Base-by-base conservation (phyloP, 2,329 filamentous ascomycete genomes). In the Hysterium pulicare region DNA sequence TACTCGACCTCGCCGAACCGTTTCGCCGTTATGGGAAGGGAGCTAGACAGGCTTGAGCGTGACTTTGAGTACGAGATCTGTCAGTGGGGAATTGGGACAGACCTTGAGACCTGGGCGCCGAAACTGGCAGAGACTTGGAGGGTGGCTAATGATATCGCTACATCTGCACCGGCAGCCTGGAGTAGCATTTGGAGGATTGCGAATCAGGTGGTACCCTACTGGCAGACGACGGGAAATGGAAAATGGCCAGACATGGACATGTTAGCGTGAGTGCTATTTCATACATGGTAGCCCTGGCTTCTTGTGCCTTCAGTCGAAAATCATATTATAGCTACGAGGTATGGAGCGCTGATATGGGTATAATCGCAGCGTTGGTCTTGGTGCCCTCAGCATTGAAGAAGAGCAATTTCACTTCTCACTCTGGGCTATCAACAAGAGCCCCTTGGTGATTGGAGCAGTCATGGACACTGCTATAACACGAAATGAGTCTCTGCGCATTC, bases 371-470 rank as follows among this genome's bases (percentile, higher is more conserved):
- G 50, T 73, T 16, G 69, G 70, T 2, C 64, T 62, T 10, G 57
- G 61, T n/a, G 58, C 53, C 6, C 66, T 71, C 3, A 59, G 56
- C 0, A 45, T 48, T 21, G 56, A 61, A 32, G 58, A 73, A 51
- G 66, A 72, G 51, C 62, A 66, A 40, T 68, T 69, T 17, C 71
- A 74, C 47, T 71, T 73, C 36, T 58, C 70, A 17, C 68, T 73
- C 51, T 74, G 70, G 70, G 67, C 71, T 1, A 69, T 71, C 37
- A 64, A 72, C 35, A 73, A 73, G 48, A 71, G 68, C 0, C 70
- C 71, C 10, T 56, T 74, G 3, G 68, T 73, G 22, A 68, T 73
- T 36, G 67, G 70, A 5, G 65, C 67, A 1, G 63, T 68, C 30
- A 48, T 67, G 58, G 64, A 64, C 37, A 63, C 65, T 13, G n/a